A percentile compares a stretch with the other conserved stretches of the same genome.
Evolutionary conservation across 1,284 basidiomycete species (phyloP).

Genomic region (Volvariella volvacea): DNA sequence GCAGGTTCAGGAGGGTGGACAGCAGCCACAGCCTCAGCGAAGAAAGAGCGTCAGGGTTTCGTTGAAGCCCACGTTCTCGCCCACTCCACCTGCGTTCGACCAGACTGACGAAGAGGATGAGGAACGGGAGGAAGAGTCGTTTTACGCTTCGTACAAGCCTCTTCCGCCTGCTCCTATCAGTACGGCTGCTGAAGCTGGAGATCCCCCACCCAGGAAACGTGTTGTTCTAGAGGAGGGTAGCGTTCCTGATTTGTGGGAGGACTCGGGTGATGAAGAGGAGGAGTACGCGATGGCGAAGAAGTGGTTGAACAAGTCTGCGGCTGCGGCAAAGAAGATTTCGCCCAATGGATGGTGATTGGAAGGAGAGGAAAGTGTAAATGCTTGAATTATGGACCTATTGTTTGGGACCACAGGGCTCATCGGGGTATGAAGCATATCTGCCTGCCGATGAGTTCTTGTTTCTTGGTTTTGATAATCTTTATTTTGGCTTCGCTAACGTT

Average conservation of each 20-base stretch:
- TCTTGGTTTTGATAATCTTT: too few species aligned
- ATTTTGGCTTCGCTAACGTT: too few species aligned
- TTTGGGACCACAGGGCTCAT: not conserved
- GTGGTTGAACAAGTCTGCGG: conserved; percentile 37
- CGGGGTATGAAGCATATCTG: conserved; percentile 1
- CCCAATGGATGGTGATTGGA: conserved; percentile 21
- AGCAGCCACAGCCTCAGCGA: conserved; percentile 27
- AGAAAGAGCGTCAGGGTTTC: conserved; percentile 73
- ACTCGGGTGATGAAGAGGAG: conserved; percentile 69
- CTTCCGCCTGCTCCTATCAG: not conserved
- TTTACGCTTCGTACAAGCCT: conserved; percentile 22
- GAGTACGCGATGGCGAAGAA: conserved; percentile 53
- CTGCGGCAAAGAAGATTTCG: conserved; percentile 24
- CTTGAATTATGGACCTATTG: conserved; percentile 5
- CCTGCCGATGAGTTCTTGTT: not conserved
- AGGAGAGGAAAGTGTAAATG: not conserved
- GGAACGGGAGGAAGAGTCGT: too few species aligned
- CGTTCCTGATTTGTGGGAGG: conserved; percentile 49
- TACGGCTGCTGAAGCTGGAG: too few species aligned
- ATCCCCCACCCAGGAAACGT: too few species aligned
- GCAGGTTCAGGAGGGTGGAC: not conserved
- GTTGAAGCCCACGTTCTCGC: conserved; percentile 62
- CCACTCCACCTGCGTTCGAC: conserved; percentile 57
- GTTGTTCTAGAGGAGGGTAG: too few species aligned
- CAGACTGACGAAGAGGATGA: conserved; percentile 43